These are phyloP conservation scores for Nymphaea colorata DNA, from an alignment of 164 flowering plant species.

Conservation along the genomic window DNA sequence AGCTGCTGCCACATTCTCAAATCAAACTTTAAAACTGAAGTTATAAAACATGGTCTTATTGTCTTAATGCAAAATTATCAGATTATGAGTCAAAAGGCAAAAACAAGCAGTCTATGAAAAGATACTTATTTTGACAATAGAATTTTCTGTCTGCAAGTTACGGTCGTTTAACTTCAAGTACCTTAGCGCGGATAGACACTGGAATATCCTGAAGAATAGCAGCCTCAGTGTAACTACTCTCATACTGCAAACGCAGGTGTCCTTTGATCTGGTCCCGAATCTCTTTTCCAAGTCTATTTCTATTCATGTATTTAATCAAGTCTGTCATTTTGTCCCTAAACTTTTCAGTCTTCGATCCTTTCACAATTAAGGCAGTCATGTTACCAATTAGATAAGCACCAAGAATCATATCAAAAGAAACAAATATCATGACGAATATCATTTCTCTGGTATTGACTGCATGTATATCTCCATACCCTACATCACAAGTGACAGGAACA, in stretches of 20 bases:
- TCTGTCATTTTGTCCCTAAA: slow-evolving; percentile 80
- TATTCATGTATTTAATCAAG: slow-evolving; percentile 55
- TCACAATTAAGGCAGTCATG: slow-evolving; percentile 78
- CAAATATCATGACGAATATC: slow-evolving; percentile 73
- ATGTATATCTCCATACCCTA: slow-evolving; percentile 88
- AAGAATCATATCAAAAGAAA: slow-evolving; percentile 76
- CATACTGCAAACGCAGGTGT: slow-evolving; percentile 61
- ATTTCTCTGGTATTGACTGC: slow-evolving; percentile 75
- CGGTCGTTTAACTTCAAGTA: slow-evolving; percentile 2
- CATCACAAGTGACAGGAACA: neutral
- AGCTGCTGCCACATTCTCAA: too few relatives aligned
- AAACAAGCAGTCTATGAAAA: too few relatives aligned
- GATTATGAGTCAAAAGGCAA: too few relatives aligned
- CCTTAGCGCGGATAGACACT: slow-evolving; percentile 62
- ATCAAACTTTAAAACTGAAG: too few relatives aligned
- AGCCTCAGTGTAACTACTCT: slow-evolving; percentile 55
- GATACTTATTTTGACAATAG: too few relatives aligned
- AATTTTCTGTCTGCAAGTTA: too few relatives aligned
- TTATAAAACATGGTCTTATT: too few relatives aligned
- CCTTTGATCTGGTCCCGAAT: slow-evolving; percentile 52
- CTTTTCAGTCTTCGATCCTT: slow-evolving; percentile 73
- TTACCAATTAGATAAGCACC: slow-evolving; percentile 82
- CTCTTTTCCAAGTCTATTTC: slow-evolving; percentile 48
- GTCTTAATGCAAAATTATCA: too few relatives aligned
- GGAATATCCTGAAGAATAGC: slow-evolving; percentile 73